Conservation (phyloP, 148 eudicot genomes). For the Rhododendron mucronatum region DNA sequence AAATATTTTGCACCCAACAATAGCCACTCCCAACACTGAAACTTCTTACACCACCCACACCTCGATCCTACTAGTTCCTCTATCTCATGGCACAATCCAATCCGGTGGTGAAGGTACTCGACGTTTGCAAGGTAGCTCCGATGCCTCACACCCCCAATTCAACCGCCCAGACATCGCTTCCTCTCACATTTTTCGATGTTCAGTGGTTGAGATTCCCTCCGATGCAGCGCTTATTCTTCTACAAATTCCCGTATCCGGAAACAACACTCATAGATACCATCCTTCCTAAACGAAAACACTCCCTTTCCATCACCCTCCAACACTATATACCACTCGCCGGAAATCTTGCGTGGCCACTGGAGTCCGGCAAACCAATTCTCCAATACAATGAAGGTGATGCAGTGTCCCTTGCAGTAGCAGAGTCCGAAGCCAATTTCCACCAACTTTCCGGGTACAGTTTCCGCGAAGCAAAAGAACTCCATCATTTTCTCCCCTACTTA, state of each 20-base stretch:
- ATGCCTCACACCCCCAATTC: no score
- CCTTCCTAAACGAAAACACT: slow-evolving; percentile 1
- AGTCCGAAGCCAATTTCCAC: slow-evolving; percentile 4
- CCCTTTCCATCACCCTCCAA: slow-evolving; percentile 9
- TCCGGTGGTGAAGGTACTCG: not conserved
- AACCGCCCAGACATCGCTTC: not conserved
- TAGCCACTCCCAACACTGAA: no score
- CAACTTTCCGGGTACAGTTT: not conserved
- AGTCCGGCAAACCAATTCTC: not conserved
- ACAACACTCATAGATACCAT: not conserved
- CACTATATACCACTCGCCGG: slow-evolving; percentile 14
- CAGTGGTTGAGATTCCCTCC: not conserved
- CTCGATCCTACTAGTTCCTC: not conserved
- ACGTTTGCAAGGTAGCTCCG: not conserved
- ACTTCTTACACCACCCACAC: no score
- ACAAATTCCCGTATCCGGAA: not conserved
- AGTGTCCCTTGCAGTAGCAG: not conserved
- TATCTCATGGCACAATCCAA: not conserved
- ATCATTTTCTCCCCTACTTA: not conserved
- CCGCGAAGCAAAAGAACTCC: not conserved
- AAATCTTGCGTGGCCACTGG: not conserved
- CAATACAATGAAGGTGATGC: not conserved
- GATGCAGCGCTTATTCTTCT: not conserved
- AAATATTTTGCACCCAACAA: no score
- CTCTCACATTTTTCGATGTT: slow-evolving; percentile 9